Evolutionary conservation across 805 yeast genomes (phyloP), one percentile per base, ranked within the genome.

Genomic region (Maudiozyma pseudohumilis): DNA sequence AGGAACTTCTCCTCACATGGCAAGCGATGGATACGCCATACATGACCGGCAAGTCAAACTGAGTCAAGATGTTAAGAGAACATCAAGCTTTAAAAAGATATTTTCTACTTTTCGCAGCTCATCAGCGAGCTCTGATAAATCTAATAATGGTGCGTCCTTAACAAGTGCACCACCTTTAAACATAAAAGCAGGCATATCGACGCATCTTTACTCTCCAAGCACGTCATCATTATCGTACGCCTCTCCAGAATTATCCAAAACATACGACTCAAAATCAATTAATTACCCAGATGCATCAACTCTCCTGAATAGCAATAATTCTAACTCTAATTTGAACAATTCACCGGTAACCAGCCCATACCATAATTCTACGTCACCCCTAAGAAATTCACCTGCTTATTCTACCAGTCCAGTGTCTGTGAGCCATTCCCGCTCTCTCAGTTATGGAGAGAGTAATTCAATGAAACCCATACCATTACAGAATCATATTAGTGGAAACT

Each of bases 211-310:
- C 10, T 32, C 44, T 6, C 25, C 40, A 8, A 39, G 40, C 5
- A 18, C 32, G 20, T 38, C 45, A 11, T 30, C 37, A 16, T 11
- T 40, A 26, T 35, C 42, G 13, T 28, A 26, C 13, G 18, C 40
- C 6, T 9, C 19, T 13, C 28, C 32, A 11, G 16, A 15, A 20
- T 9, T 15, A 6, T 13, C 16, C 2, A 9, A 9, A 5, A 4
- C 6, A 1, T 4, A 20, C 30, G 32, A 19, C 15, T 8, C 21
- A 13, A 34, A 26, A 3, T 31, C 24, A n/a, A 37, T 59, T 4
- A 38, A 44, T 19, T 56, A 56, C 36, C 61, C 60, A 13, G 52
- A 51, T 12, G 41, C 61, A 2, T 57, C 60, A 11, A 40, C 38
- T 5, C 30, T 56, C 9, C 16, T 35, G 9, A 40, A 35, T 5